Conservation (phyloP, 306 rosid species). For the Quillaja saponaria region DNA sequence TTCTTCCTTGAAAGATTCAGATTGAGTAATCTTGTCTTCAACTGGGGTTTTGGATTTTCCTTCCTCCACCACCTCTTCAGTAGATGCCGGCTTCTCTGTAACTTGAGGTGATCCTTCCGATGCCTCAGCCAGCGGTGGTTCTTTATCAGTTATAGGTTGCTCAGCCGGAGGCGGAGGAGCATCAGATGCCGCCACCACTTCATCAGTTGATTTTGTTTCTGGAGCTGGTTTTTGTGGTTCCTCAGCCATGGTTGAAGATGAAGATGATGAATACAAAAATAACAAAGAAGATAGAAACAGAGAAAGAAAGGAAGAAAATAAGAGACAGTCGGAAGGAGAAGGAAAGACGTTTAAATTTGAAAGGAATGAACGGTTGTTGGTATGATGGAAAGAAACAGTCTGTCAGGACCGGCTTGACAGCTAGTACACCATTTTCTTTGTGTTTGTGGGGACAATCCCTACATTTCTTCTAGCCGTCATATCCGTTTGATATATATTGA, state of each 20-base stretch:
- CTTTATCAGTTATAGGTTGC: no score
- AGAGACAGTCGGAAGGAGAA: background rate
- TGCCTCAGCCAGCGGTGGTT: conserved; percentile 11
- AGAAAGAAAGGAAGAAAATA: background rate
- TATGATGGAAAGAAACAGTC: conserved; percentile 48
- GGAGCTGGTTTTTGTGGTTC: conserved; percentile 62
- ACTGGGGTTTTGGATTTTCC: conserved; percentile 36
- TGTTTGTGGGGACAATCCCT: no score
- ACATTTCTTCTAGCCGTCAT: no score
- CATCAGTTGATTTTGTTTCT: no score
- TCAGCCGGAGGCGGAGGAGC: conserved; percentile 40
- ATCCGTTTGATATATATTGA: no score
- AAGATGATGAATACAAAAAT: background rate
- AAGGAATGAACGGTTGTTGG: conserved; percentile 15
- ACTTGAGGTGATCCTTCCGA: conserved; percentile 19
- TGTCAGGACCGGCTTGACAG: conserved; percentile 55
- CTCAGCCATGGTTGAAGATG: conserved; percentile 54
- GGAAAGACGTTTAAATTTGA: background rate
- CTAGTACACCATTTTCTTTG: conserved; percentile 50
- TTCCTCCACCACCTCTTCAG: conserved; percentile 26
- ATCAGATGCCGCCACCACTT: conserved; percentile 31
- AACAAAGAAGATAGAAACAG: background rate
- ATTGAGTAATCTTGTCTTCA: conserved; percentile 48
- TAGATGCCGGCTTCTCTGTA: conserved; percentile 24
- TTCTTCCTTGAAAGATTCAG: conserved; percentile 93